Evolutionary conservation across 805 yeast species (phyloP), one percentile per base, ranked within the genome.

Genomic region (Cyberlindnera xylosilytica): DNA sequence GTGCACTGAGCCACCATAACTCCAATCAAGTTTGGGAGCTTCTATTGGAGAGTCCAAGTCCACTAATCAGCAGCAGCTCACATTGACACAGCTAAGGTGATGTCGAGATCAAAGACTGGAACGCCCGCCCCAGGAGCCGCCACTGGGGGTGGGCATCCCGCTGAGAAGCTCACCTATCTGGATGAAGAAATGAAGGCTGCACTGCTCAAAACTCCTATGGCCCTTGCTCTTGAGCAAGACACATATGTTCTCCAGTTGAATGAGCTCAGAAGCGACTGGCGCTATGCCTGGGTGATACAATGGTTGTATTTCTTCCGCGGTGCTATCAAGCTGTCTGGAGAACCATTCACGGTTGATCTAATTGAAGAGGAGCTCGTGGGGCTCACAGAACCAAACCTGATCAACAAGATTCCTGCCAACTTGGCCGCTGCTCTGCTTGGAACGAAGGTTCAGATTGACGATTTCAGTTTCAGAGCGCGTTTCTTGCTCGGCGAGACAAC

Each of bases 311-410:
- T 70, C 36, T 72, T 74, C 57, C 72, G 80, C 41, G 79, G 78
- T 19, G 67, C 69, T 37, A 57, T 80, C 27, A 75, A 69, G 50
- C 57, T 81, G 41, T 64, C 65, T 11, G 63, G 67, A 6, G 85
- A 79, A 41, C 66, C 67, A 11, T 76, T 81, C 50, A 83, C 80
- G 51, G 72, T 73, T 7, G 82, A 79, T 44, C 38, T 48, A 17
- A 16, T 81, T 46, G 88, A 81, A 53, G 79, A 79, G 52, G 88
- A 81, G 50, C 61, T 81, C 12, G 63, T 79, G 20, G 73, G 73
- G 0, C 48, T 70, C 18, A 58, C 60, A 18, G 76, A 73, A 13
- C 60, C 64, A 1, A 59, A 68, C 35, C 63, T 79, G 39, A 53
- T 70, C 12, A 66, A 68, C 42, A 72, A 65, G 44, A 63, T 79